Evolutionary conservation across 306 rosid genomes (phyloP).

Genomic region (Quercus parvula): DNA sequence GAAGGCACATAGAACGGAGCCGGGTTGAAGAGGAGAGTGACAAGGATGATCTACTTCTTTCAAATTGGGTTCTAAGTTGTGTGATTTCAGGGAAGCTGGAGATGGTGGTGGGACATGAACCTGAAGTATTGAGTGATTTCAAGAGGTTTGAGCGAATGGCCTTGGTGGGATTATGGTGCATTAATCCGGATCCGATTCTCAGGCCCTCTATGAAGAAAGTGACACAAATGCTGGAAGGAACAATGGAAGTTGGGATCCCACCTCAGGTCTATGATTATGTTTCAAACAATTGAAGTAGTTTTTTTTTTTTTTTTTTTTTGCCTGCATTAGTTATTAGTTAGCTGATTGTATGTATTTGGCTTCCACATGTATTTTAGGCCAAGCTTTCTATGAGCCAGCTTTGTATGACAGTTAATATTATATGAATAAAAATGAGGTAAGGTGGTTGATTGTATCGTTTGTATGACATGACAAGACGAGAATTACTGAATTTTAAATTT

Average conservation of each 20-base stretch:
- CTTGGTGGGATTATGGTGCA: constrained; percentile 37
- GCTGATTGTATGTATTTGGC: not conserved
- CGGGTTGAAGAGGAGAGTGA: constrained; percentile 17
- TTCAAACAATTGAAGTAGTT: not conserved
- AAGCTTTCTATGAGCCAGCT: not conserved
- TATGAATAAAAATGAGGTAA: not conserved
- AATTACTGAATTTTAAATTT: too few relatives aligned
- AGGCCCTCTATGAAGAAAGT: constrained; percentile 41
- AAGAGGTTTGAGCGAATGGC: constrained; percentile 38
- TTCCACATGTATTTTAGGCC: not conserved
- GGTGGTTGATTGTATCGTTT: not conserved
- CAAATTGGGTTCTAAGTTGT: constrained; percentile 26
- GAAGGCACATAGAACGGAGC: constrained; percentile 7
- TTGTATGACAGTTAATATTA: not conserved
- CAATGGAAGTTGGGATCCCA: constrained; percentile 29
- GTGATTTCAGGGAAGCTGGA: constrained; percentile 12
- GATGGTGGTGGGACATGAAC: constrained; percentile 20
- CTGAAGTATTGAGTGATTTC: constrained; percentile 26
- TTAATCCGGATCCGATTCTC: constrained; percentile 23
- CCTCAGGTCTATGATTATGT: constrained; percentile 31
- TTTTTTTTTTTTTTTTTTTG: too few relatives aligned
- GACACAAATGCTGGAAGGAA: constrained; percentile 40
- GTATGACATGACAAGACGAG: not conserved
- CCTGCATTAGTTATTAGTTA: constrained; percentile 1
- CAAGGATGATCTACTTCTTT: constrained; percentile 16